Base-by-base conservation (phyloP, 1,139 yeast genomes). In the Debaryomyces subglobosus region DNA sequence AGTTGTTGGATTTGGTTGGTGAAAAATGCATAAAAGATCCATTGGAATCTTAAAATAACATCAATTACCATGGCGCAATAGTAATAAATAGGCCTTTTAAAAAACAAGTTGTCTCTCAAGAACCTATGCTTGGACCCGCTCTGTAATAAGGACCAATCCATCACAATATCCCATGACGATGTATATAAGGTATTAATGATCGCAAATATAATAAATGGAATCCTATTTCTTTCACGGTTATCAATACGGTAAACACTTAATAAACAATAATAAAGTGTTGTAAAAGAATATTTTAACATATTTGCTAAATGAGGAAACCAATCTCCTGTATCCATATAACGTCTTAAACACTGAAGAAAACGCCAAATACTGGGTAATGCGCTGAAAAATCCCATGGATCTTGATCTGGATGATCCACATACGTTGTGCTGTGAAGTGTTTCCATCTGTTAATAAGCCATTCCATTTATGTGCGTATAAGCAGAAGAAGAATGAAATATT, bases 241-340 rank as follows among this genome's bases (percentile, higher is more conserved):
- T 84, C 77, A 46, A 89, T 87, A 57, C 99, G 81, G 63, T 90
- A 92, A 25, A 86, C 71, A 68, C 96, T 88, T 55, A 94, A 72
- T n/a, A 86, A 72, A 59, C 84, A 81, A 65, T 89, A 86, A 67
- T 89, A 90, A 21, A 81, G 56, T 2, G 89, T 78, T 2, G 91
- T 79, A 33, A 86, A 68, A 0, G 79, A 62, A 64, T 92, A 94
- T 65, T 94, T 94, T 39, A 75, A 60, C 77, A 90, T 89, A 61
- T 94, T 94, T n/a, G 96, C 94, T 52, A 94, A 70, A 76, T 94
- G 99, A 1, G 99, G 99, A 63, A 94, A 95, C 88, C 92, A 86
- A 61, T 92, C 97, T 1, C 96, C 94, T 0, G 97, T 87, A 62
- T 94, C 99, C 44, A 85, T 81, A 64, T 79, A 94, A 79, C 99